These are phyloP conservation scores for Clonostachys chloroleuca DNA, from an alignment of 2,329 filamentous ascomycete genomes.

Conservation along the genomic window DNA sequence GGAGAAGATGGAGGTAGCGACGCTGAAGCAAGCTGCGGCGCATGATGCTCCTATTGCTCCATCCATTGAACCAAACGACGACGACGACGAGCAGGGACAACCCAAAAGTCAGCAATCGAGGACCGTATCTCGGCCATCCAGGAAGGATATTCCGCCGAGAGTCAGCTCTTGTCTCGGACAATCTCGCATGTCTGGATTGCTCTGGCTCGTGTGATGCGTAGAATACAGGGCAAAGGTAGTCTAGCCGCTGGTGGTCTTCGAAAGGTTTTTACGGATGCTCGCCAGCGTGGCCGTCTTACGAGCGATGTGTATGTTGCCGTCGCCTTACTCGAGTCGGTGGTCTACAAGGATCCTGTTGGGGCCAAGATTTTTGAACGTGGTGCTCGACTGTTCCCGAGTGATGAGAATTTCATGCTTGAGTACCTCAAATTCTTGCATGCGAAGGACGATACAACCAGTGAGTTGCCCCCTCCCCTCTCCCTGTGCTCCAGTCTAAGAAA, in stretches of 20 bases:
- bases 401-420: slow-evolving; percentile 89
- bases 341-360: slow-evolving; percentile 89
- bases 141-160: slow-evolving; percentile 67
- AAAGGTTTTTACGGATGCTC: slow-evolving; percentile 84
- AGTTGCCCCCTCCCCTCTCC: slow-evolving; percentile 26
- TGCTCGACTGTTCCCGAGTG: slow-evolving; percentile 87
- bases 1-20: slow-evolving; percentile 53
- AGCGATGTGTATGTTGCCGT: slow-evolving; percentile 94
- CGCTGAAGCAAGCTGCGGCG: slow-evolving; percentile 48
- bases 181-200: slow-evolving; percentile 95
- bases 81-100: slow-evolving; percentile 36
- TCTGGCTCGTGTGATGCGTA: slow-evolving; percentile 87
- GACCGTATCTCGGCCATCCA: slow-evolving; percentile 58
- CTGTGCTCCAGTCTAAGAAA: not conserved
- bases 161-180: slow-evolving; percentile 72
- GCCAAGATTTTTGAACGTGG: slow-evolving; percentile 96
- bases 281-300: slow-evolving; percentile 80
- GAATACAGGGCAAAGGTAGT: slow-evolving; percentile 79
- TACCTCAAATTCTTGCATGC: slow-evolving; percentile 94
- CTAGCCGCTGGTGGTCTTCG: slow-evolving; percentile 71
- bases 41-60: slow-evolving; percentile 25
- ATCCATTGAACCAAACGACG: slow-evolving; percentile 40
- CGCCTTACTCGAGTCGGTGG: slow-evolving; percentile 89
- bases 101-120: slow-evolving; percentile 55
- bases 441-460: slow-evolving; percentile 90